Evolutionary conservation across 1,284 basidiomycete species (phyloP).

Genomic region (Ganoderma boninense): DNA sequence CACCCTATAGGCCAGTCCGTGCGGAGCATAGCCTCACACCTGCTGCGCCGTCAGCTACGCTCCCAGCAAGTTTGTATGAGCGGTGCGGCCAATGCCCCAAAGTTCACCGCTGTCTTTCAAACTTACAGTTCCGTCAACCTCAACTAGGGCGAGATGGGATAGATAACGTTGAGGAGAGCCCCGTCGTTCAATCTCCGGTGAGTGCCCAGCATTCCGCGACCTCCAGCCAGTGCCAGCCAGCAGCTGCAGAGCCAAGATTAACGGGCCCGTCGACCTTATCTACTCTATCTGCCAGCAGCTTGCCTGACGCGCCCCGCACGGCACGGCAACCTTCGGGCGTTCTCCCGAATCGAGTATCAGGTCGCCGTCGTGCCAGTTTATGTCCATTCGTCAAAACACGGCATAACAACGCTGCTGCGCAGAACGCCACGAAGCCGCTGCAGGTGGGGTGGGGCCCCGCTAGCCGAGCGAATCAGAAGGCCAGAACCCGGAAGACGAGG

Average conservation of each 20-base stretch:
- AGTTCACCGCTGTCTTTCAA: not conserved
- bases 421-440: not conserved
- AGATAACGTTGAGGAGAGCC: not conserved
- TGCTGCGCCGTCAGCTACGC: not conserved
- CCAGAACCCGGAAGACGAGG: not conserved
- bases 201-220: not conserved
- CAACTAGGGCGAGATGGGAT: not conserved
- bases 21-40: not conserved
- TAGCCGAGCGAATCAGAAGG: conserved; percentile 5
- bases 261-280: not conserved
- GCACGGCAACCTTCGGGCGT: not conserved
- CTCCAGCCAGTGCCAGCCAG: not conserved
- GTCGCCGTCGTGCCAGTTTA: not conserved
- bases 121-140: not conserved
- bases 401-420: conserved; percentile 1
- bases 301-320: not conserved
- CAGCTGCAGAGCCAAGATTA: not conserved
- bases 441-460: not conserved
- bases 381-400: conserved; percentile 3
- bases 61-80: not conserved
- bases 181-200: not conserved
- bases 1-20: not conserved
- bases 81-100: not conserved
- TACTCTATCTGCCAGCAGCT: not conserved
- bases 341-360: not conserved